A percentile compares a stretch with the other conserved stretches of the same genome.
Conservation (phyloP, 2,329 filamentous ascomycete species). For the Colletotrichum incanum region DNA sequence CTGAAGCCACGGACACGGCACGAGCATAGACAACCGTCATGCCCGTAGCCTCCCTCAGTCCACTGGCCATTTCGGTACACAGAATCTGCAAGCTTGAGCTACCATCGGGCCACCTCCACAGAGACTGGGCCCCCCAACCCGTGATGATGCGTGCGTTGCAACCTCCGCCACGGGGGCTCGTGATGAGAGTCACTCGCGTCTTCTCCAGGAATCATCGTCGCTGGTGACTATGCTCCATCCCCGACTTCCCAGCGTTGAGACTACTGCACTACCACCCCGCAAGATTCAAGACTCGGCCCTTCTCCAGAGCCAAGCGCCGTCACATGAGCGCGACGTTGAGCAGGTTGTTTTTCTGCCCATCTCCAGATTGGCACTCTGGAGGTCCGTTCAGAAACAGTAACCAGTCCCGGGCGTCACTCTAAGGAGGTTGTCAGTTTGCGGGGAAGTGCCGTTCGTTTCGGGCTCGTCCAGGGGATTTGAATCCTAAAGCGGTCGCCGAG, state of each 20-base stretch:
- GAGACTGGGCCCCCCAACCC: background rate
- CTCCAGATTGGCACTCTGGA: background rate
- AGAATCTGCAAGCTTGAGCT: background rate
- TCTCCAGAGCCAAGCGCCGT: constrained; percentile 37
- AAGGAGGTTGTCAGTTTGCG: constrained; percentile 7
- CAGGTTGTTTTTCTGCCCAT: constrained; percentile 3
- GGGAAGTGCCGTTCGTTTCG: constrained; percentile 8
- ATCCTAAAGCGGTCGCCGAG: background rate
- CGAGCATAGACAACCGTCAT: constrained; percentile 11
- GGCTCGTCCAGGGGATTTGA: background rate
- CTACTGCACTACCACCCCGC: constrained; percentile 36
- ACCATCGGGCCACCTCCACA: background rate
- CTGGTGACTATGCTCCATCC: background rate
- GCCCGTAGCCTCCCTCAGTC: background rate
- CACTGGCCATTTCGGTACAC: background rate
- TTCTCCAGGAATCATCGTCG: background rate
- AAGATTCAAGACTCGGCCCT: constrained; percentile 32
- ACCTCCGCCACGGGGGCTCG: background rate
- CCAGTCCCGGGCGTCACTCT: background rate
- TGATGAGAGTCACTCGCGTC: background rate
- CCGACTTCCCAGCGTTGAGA: background rate
- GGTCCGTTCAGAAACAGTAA: constrained; percentile 1
- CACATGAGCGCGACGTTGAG: constrained; percentile 20
- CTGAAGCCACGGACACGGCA: constrained; percentile 25
- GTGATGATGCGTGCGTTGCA: constrained; percentile 3